These are phyloP conservation scores for Fusarium sp. DNA, from an alignment of 2,329 filamentous ascomycete species.

Conservation along the genomic window DNA sequence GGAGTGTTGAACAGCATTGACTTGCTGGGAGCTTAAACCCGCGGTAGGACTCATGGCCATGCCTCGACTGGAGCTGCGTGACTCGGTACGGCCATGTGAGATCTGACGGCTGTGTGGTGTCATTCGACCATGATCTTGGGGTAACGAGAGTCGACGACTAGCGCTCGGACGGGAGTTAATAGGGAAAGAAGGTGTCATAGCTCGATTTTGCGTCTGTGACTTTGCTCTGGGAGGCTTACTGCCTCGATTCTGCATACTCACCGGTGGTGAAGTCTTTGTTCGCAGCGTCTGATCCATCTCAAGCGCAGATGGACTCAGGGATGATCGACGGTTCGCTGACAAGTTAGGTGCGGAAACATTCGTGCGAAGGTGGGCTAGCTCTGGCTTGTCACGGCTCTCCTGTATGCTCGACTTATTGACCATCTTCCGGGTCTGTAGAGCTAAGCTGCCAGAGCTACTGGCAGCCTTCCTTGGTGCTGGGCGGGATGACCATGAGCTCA, in stretches of 20 bases:
- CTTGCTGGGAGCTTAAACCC: conserved; percentile 14
- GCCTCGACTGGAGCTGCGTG: conserved; percentile 19
- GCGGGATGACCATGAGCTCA: not conserved
- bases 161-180: conserved; percentile 3
- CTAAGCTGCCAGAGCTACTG: conserved; percentile 3
- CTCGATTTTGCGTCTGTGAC: conserved; percentile 13
- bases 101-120: conserved; percentile 28
- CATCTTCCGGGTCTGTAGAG: conserved; percentile 5
- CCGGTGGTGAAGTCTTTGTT: conserved; percentile 51
- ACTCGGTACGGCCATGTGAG: conserved; percentile 17
- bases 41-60: conserved; percentile 4
- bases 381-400: conserved; percentile 20
- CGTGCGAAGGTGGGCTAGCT: conserved; percentile 28
- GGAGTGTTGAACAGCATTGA: conserved; percentile 12
- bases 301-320: conserved; percentile 8
- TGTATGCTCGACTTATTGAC: not conserved
- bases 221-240: conserved; percentile 37
- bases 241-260: conserved; percentile 56
- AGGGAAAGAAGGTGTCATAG: conserved; percentile 27
- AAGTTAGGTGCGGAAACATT: conserved; percentile 43
- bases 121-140: conserved; percentile 31
- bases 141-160: conserved; percentile 29
- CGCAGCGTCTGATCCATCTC: conserved; percentile 38
- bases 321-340: conserved; percentile 23
- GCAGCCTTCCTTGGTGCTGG: conserved; percentile 1